A percentile compares a stretch with the other conserved stretches of the same genome.
These are phyloP conservation scores for Ballota nigra DNA, from an alignment of 257 asterid genomes.

Conservation along the genomic window DNA sequence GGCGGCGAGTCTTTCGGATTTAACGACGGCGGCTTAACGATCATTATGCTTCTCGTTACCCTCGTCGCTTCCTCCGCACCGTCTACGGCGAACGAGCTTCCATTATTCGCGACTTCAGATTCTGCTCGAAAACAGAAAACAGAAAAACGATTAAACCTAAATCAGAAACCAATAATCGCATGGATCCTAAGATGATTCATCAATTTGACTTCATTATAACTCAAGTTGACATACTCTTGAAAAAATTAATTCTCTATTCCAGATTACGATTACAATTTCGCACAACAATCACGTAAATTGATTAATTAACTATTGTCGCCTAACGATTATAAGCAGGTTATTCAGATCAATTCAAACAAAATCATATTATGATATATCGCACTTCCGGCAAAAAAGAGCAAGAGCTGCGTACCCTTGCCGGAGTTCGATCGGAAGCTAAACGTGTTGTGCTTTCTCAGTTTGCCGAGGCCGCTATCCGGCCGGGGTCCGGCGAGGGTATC, in stretches of 20 bases:
- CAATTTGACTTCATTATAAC: background rate
- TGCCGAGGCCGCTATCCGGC: conserved; percentile 86
- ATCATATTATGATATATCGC: background rate
- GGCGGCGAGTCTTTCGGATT: conserved; percentile 78
- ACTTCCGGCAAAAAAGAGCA: conserved; percentile 31
- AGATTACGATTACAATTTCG: background rate
- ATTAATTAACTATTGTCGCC: background rate
- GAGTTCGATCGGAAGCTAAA: conserved; percentile 54
- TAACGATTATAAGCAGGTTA: background rate
- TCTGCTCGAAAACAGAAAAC: conserved; percentile 25
- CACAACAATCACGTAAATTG: background rate
- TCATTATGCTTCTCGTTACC: conserved; percentile 95
- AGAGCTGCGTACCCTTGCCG: conserved; percentile 72
- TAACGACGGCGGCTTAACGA: conserved; percentile 58
- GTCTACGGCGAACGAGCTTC: conserved; percentile 43
- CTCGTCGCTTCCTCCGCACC: conserved; percentile 49
- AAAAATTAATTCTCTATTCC: background rate
- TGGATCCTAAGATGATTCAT: background rate
- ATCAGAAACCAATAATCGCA: background rate
- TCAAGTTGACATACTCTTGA: background rate
- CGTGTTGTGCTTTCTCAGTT: conserved; percentile 66
- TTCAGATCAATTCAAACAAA: background rate
- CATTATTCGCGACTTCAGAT: conserved; percentile 36
- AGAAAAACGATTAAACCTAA: background rate
- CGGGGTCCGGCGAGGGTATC: conserved; percentile 89